phyloP scores from a whole-genome alignment of 768 basidiomycete species.

The Tricholoma hemisulphureum region DNA sequence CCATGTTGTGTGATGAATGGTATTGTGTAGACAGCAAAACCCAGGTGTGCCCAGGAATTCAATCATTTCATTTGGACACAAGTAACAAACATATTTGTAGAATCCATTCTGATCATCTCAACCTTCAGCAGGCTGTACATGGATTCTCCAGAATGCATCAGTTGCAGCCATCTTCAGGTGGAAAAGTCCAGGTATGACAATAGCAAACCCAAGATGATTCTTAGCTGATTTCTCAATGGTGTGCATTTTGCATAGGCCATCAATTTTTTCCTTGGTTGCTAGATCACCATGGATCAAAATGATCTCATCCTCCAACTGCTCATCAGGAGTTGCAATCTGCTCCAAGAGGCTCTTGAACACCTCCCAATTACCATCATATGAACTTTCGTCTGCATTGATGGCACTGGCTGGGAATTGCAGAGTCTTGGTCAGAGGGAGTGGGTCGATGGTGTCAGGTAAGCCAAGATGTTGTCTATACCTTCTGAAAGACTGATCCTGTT shows the following conservation, averaged over 20 bases:
- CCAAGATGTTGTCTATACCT: constrained; percentile 5
- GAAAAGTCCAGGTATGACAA: background rate
- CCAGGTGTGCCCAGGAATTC: background rate
- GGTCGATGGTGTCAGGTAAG: constrained; percentile 10
- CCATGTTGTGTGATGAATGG: background rate
- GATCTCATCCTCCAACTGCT: background rate
- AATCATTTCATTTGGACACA: background rate
- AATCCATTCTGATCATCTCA: background rate
- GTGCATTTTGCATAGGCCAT: background rate
- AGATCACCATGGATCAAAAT: background rate
- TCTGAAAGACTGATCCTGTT: constrained; percentile 14
- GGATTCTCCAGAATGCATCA: background rate
- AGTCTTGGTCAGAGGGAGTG: constrained; percentile 12
- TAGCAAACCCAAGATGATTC: too few relatives aligned
- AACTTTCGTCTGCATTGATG: background rate
- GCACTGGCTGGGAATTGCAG: background rate
- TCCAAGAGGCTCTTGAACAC: background rate
- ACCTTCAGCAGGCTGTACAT: background rate
- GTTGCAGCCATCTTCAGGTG: background rate
- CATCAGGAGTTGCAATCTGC: background rate
- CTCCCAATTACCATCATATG: background rate
- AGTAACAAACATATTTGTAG: background rate
- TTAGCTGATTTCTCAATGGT: too few relatives aligned
- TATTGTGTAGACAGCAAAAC: background rate
- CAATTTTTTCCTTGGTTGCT: background rate